Base-by-base conservation (phyloP, 805 yeast species). In the Nakazawaea wickerhamii region DNA sequence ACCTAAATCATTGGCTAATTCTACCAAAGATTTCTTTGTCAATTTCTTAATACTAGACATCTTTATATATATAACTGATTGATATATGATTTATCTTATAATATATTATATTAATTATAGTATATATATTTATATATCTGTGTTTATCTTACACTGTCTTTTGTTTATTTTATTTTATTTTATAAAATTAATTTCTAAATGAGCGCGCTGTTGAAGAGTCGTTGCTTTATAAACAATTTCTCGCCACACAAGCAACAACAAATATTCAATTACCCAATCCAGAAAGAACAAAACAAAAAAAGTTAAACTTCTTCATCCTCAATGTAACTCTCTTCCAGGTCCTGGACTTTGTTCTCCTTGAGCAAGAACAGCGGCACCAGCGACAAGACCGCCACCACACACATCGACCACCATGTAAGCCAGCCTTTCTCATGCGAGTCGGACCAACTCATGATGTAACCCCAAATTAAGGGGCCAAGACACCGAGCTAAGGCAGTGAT, bases 381-480 rank as follows among this genome's bases (percentile, higher is more conserved):
- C 5, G 38, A 33, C 4, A 40, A 34, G 5, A 40, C 27, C 10
- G 38, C 43, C 15, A 40, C 43, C 2, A 40, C n/a, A 4, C 38
- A 27, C 23, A 49, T 17, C 2, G 41, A 36, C 52, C 52, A 47
- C 45, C 48, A 49, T 1, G 49, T 47, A 4, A 49, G n/a, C 45
- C 48, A 43, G 4, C 42, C 47, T 9, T 32, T 11, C 13, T 41
- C 45, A 11, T 27, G 9, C 8, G 15, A 15, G 17, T 45, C 42
- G 8, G 47, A 21, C 23, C 32, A 34, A 19, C 43, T 35, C 41
- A 43, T 19, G 25, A 50, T 18, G n/a, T 28, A 32, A n/a, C 84
- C 84, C 80, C 82, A 77, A 1, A 64, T 26, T 7, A 78, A 53
- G 0, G 87, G 87, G 2, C 78, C 84, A 0, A 71, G 30, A 41